Evolutionary conservation across 768 basidiomycete species (phyloP).

Genomic region (Rhizopogon salebrosus): DNA sequence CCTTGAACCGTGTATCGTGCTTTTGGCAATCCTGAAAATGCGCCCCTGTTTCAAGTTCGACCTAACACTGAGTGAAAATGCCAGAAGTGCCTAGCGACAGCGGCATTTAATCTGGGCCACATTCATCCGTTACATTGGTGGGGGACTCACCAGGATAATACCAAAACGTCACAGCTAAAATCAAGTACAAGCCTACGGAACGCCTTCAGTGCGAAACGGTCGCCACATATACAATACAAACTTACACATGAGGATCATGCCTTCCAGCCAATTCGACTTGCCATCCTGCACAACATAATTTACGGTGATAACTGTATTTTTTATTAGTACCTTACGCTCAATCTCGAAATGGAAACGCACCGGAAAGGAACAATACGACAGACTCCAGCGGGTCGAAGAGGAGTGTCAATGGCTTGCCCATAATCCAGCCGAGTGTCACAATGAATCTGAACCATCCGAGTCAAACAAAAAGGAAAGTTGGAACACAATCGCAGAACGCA

Average conservation of each 20-base stretch:
- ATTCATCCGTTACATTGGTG: too few species aligned
- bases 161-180: constrained; percentile 52
- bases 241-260: constrained; percentile 65
- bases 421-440: constrained; percentile 75
- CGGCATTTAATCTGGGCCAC: neutral
- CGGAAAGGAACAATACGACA: constrained; percentile 16
- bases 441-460: constrained; percentile 45
- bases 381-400: constrained; percentile 89
- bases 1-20: too few species aligned
- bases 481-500: constrained; percentile 20
- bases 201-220: neutral
- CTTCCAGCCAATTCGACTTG: constrained; percentile 89
- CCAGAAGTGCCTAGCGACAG: neutral
- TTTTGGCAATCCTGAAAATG: too few species aligned
- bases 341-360: constrained; percentile 9
- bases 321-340: neutral
- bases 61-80: neutral
- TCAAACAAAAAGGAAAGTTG: constrained; percentile 3
- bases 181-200: constrained; percentile 45
- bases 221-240: neutral
- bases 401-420: constrained; percentile 73
- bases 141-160: constrained; percentile 41
- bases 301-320: constrained; percentile 67
- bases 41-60: neutral
- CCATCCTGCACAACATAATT: constrained; percentile 85